phyloP scores from a whole-genome alignment of 805 yeast species.

The Pichia californica region DNA sequence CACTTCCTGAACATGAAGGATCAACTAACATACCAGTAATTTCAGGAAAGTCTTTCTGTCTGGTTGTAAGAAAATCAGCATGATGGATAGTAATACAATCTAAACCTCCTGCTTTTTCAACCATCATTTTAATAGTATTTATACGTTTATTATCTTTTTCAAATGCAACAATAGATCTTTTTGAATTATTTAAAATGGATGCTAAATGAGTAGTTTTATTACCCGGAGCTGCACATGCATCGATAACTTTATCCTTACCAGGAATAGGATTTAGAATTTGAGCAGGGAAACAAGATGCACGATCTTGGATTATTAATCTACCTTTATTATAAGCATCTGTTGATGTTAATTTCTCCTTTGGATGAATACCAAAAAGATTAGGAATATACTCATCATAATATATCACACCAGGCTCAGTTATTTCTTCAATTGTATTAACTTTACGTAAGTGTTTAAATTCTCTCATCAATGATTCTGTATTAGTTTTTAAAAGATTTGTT shows the following conservation, averaged over 20 bases:
- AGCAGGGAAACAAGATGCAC: constrained; percentile 97
- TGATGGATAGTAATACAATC: constrained; percentile 37
- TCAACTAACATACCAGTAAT: constrained; percentile 85
- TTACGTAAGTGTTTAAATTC: constrained; percentile 40
- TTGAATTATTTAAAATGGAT: constrained; percentile 41
- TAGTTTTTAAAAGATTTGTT: constrained; percentile 55
- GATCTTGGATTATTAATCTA: constrained; percentile 81
- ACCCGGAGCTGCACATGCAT: constrained; percentile 98
- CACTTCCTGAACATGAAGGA: constrained; percentile 97
- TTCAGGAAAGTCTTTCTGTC: constrained; percentile 51
- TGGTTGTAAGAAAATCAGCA: constrained; percentile 56
- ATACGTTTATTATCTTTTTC: constrained; percentile 79
- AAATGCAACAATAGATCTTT: constrained; percentile 64
- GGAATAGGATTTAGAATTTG: constrained; percentile 60
- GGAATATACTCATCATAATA: constrained; percentile 72
- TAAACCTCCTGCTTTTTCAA: constrained; percentile 64
- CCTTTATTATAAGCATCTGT: constrained; percentile 71
- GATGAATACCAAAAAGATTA: constrained; percentile 74
- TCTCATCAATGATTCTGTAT: constrained; percentile 32
- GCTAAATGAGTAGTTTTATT: constrained; percentile 94
- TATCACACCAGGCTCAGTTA: constrained; percentile 43
- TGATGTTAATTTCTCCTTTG: constrained; percentile 61
- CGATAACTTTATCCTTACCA: constrained; percentile 60
- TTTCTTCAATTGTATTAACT: constrained; percentile 39
- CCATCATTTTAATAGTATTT: constrained; percentile 66